Base-by-base conservation (phyloP, 2,329 filamentous ascomycete genomes). In the Claviceps sp. region DNA sequence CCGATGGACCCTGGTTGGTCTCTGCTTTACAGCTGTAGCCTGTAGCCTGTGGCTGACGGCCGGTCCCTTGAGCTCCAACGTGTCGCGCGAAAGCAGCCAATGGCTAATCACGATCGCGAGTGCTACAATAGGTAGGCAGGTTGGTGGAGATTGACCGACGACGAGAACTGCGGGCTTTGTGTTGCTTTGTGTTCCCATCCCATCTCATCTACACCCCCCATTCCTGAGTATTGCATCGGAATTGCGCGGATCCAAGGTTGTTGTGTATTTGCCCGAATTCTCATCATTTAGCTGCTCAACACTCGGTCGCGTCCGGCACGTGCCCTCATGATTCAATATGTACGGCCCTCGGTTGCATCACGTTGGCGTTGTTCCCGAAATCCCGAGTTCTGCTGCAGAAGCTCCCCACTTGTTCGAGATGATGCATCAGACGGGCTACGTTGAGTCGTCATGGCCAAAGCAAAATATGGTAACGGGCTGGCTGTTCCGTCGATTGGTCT, bases 331-430 rank as follows among this genome's bases (percentile, higher is more conserved):
- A 19, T 49, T 48, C 41, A 34, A 38, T 37, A 19, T 55, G 49
- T 51, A 50, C 51, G 30, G 52, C 17, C 51, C 45, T 38, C 13
- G 5, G 46, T 50, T 8, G 42, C 51, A 51, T 55, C 30, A 34
- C 30, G 30, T 34, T 34, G 30, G 43, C 43, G 22, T 38, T 26
- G 19, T 38, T 17, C 14, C 8, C 34, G 13, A 13, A n/a, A 43
- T 43, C 16, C n/a, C 41, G 41, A 26, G 17, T n/a, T 40, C 11
- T 22, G 14, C 10, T 34, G 37, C 14, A n/a, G 40, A 38, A 41
- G 26, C 46, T 48, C 50, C 7, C 51, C 51, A 49, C 51, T 34
- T n/a, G 24, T 16, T 50, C 41, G 34, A 52, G 42, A 11, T 30
- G 16, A 34, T 19, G 17, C n/a, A 47, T 43, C 37, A 24, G 16